Evolutionary conservation across 352 stramenopile species (phyloP).

Genomic region (Globisporangium spiculum): DNA sequence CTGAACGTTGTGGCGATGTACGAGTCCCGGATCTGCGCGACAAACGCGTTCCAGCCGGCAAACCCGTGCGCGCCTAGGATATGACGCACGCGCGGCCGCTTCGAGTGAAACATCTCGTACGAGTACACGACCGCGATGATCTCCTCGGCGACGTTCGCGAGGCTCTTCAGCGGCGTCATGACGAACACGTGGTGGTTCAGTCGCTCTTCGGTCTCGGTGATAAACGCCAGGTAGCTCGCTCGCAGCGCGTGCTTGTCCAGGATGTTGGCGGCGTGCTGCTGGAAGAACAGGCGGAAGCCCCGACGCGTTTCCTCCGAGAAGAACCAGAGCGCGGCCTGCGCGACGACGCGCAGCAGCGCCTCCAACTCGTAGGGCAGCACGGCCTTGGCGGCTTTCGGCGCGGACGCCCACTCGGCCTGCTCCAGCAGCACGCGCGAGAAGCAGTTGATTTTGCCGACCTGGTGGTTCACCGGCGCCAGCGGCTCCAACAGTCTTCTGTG

Average conservation of each 20-base stretch:
- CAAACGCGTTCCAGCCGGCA: constrained; percentile 49
- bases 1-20: constrained; percentile 30
- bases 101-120: constrained; percentile 37
- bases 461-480: constrained; percentile 12
- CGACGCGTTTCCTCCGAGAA: constrained; percentile 39
- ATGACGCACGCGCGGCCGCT: constrained; percentile 42
- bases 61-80: constrained; percentile 53
- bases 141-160: constrained; percentile 55
- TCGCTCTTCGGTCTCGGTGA: constrained; percentile 39
- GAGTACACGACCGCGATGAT: constrained; percentile 67
- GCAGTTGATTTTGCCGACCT: constrained; percentile 35
- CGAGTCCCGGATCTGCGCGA: constrained; percentile 64
- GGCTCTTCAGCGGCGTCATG: constrained; percentile 29
- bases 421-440: constrained; percentile 45
- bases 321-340: constrained; percentile 47
- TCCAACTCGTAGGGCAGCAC: constrained; percentile 33
- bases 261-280: constrained; percentile 25
- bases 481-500: constrained; percentile 37
- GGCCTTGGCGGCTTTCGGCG: not conserved
- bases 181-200: constrained; percentile 49
- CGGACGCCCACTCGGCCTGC: constrained; percentile 23
- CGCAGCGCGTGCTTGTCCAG: constrained; percentile 47
- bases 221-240: constrained; percentile 39
- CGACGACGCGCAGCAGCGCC: constrained; percentile 34
- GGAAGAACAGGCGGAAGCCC: constrained; percentile 46